Evolutionary conservation across 768 basidiomycete genomes (phyloP), one percentile per base, ranked within the genome.

Genomic region (Auriscalpium microsporum): DNA sequence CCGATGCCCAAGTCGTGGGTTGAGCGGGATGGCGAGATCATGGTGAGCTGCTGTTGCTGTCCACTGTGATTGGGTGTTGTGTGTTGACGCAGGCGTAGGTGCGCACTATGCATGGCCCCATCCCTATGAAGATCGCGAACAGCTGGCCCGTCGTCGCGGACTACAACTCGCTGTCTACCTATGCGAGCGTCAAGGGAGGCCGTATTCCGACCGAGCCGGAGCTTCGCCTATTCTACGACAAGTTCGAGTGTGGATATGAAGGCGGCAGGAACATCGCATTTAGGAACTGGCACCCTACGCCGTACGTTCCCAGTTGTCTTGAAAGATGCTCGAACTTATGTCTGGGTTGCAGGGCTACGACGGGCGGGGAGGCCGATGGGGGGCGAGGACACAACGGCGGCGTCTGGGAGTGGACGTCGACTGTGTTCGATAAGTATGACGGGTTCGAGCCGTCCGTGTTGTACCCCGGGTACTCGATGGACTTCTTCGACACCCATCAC

Each of bases 371-470:
- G 56, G 72, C 68, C 50, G 63, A 66, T 55, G 75, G 69, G 19
- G 81, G 82, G 3, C 79, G 73, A 67, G 87, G 90, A 10, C 81
- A 83, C 58, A 97, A 99, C 61, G 96, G 96, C 8, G 96, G 96
- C 6, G 87, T 96, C 14, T 99, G 95, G 94, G 94, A 97, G 73
- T 98, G 94, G 94, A 96, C 95, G 0, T 87, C 86, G 17, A 94
- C 93, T 14, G 61, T 77, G 33, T 78, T 94, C 46, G 84, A 83
- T 19, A 74, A 73, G 28, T 75, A 81, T 58, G 83, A 90, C 2
- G 94, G 91, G 0, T 99, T 86, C 66, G 75, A 75, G 46, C 75
- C 83, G 9, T 93, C 90, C 1, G 69, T 69, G 37, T 65, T 95
- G 49, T 99, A 98, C 68, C 96, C 96, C 23, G 96, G 92, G 17